Base-by-base conservation (phyloP, 148 eudicot genomes). In the Nepenthes mirabilis region DNA sequence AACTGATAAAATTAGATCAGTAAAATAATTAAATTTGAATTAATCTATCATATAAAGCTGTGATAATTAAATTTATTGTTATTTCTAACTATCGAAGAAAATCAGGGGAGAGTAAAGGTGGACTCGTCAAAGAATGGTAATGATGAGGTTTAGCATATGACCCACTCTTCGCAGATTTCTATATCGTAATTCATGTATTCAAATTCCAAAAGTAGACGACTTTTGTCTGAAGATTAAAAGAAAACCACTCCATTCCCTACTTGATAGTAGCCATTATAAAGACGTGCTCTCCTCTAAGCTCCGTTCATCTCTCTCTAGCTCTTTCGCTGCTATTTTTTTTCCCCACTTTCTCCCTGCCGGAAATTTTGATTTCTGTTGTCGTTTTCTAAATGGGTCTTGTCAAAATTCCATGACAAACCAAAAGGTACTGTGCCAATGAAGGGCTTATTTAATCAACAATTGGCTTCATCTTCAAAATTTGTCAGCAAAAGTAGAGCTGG, bases 261-360 rank as follows among this genome's bases (percentile, higher is more conserved):
- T 50, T 50, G 13, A 14, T 5, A 50, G 23, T 5, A 50, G 6
- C 53, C 13, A 50, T 11, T 50, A 11, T 12, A 23, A 23, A 50
- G 72, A 64, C 76, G 76, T 74, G 77, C 72, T 58, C 43, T 36
- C 77, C 72, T 72, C 70, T 65, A 60, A 49, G 34, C 47, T 33
- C 36, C 69, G 48, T 9, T 12, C 14, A 11, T 5, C 33, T 37
- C 50, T 40, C 35, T 14, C 36, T 47, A 34, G 43, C 48, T 34
- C 57, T 56, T 23, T 36, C 58, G 48, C 43, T 23, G 11, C 51
- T 50, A 49, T 66, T 58, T 51, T 47, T 50, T 36, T 12, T 14
- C 23, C 45, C 43, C 43, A 8, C 14, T 45, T 56, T 45, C 49
- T 7, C 7, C 47, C 9, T 37, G 33, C 55, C 1, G 32, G 55